Evolutionary conservation across 257 asterid genomes (phyloP), one percentile per base, ranked within the genome.

Genomic region (Thymus quinquecostatus): DNA sequence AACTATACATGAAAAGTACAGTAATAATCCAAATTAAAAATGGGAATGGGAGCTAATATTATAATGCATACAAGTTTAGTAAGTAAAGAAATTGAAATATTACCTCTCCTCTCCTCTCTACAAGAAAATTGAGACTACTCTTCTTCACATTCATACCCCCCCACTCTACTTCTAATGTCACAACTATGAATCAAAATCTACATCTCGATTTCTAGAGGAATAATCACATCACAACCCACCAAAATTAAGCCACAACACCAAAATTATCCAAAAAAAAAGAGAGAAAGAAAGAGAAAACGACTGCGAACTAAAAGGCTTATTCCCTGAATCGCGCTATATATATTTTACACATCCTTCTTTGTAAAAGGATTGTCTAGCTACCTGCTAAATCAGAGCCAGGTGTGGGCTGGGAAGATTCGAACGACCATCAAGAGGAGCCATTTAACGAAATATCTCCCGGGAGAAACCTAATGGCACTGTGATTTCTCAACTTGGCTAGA

Each of bases 311-410:
- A 75, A 80, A 38, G 80, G 70, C 83, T 86, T 84, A 80, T 89
- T 83, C 83, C 88, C 89, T 83, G 88, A 81, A 80, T 72, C 78
- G 82, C 79, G 71, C 92, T 86, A 88, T 86, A 85, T 82, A 84
- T 84, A 86, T 82, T 92, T 78, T 87, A 91, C 97, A 91, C 75
- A 89, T 80, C 88, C 92, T 75, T 71, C 50, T 72, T 76, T 58
- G 60, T 44, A 73, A 44, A 60, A 84, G 94, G 91, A 82, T 80
- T 77, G 78, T 82, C 82, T 73, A 79, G 80, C 96, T 87, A 89
- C 92, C 86, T 69, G 81, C 89, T 84, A 85, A 80, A 79, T 71
- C 78, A 55, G 70, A 66, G 75, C 76, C 79, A 81, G 78, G 86
- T 72, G 79, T 72, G 72, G 81, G 84, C 73, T 73, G 70, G 70